Evolutionary conservation across 371 early-diverging fungal species (phyloP).

Genomic region (Mortierella sp.): DNA sequence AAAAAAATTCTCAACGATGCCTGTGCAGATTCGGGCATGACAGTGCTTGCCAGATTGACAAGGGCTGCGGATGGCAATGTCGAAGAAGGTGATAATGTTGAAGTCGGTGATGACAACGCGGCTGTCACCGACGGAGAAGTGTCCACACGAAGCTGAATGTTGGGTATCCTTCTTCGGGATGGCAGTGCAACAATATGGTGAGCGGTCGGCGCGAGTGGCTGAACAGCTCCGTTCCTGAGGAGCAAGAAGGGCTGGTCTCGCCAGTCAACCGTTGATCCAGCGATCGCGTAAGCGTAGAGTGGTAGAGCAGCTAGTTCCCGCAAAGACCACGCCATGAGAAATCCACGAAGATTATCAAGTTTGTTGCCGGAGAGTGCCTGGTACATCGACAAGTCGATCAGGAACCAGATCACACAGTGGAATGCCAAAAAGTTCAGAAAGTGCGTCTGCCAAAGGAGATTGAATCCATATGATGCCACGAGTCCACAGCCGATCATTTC

Average conservation of each 20-base stretch:
- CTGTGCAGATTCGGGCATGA: constrained; percentile 34
- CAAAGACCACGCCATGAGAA: constrained; percentile 71
- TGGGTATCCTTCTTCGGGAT: no score
- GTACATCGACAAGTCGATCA: constrained; percentile 71
- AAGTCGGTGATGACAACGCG: not conserved
- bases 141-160: no score
- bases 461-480: constrained; percentile 73
- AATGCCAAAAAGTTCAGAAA: constrained; percentile 62
- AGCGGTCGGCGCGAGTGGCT: constrained; percentile 19
- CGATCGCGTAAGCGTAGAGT: constrained; percentile 81
- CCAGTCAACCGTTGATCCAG: constrained; percentile 87
- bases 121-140: not conserved
- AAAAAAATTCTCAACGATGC: constrained; percentile 33
- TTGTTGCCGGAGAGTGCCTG: constrained; percentile 57
- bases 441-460: constrained; percentile 59
- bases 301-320: constrained; percentile 88
- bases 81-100: constrained; percentile 10
- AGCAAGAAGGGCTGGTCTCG: constrained; percentile 74
- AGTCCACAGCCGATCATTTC: constrained; percentile 86
- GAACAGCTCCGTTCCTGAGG: constrained; percentile 66
- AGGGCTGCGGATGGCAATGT: constrained; percentile 14
- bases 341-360: constrained; percentile 45
- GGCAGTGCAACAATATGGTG: not conserved
- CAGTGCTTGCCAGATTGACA: constrained; percentile 23
- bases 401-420: constrained; percentile 81